phyloP scores from a whole-genome alignment of 106 monocot species.

The Dendrobium chrysotoxum region DNA sequence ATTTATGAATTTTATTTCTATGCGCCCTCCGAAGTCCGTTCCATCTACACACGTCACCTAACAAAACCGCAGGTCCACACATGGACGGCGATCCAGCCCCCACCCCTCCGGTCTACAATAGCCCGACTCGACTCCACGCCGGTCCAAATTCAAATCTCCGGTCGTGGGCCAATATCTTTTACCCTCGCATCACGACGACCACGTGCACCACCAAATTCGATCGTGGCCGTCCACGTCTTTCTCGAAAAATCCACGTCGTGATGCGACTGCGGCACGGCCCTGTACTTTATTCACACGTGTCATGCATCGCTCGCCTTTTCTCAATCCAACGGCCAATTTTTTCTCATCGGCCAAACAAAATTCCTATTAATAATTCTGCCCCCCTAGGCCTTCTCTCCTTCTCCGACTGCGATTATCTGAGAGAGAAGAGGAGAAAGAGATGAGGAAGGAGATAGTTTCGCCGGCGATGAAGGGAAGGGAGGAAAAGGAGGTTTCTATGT shows the following conservation, averaged over 20 bases:
- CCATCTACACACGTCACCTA: constrained; percentile 4
- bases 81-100: neutral
- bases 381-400: neutral
- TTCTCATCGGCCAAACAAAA: neutral
- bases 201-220: neutral
- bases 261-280: neutral
- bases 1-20: too few relatives aligned
- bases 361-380: neutral
- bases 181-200: neutral
- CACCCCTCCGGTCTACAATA: neutral
- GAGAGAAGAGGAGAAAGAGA: neutral
- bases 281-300: neutral
- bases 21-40: neutral
- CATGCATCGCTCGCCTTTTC: neutral
- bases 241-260: constrained; percentile 7
- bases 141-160: neutral
- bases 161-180: neutral
- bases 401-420: neutral
- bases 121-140: constrained; percentile 1
- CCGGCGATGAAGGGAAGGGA: neutral
- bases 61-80: neutral
- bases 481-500: neutral
- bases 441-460: neutral
- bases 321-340: constrained; percentile 8
- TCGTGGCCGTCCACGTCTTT: constrained; percentile 16